Base-by-base conservation (phyloP, 345 rosid genomes). In the Acer saccharum region DNA sequence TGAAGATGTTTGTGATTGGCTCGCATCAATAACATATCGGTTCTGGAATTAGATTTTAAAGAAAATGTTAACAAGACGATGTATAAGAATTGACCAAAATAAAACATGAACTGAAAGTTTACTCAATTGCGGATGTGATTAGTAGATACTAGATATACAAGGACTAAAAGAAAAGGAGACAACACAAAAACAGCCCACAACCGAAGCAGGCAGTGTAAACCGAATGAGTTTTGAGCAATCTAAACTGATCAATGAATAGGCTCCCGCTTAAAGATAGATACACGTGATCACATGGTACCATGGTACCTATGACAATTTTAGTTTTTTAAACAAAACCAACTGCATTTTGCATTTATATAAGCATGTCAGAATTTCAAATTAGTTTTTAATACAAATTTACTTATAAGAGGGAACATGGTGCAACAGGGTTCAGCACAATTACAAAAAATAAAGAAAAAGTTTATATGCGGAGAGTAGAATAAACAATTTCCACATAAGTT, bases 1-100 rank as follows among this genome's bases (percentile, higher is more conserved):
- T 55, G 89, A 82, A 69, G 88, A 72, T 52, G 85, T 62, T 50
- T 93, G 94, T 10, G 73, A 89, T 81, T 91, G 97, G 83, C 84
- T 85, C 62, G 82, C 88, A 83, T 90, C 97, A 77, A 83, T 86
- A 84, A 76, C 77, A 82, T 90, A 90, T 77, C 78, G 94, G 48
- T 85, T 84, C 97, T 96, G 82, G 27, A 21, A 27, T 44, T 17
- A 62, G 25, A 61, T 20, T 60, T 52, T 67, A 65, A 63, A 7
- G 41, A 66, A 61, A 35, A 68, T 54, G 57, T 29, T 65, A 48
- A 72, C 72, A 39, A 64, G 32, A 71, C 41, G 10, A 77, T 66
- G 50, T 16, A 9, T 13, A 41, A 4, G 2, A 23, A 50, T 58
- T 63, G 76, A 67, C 46, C 68, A 46, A 67, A 75, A 68, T 71